Conservation (phyloP, 495 filamentous ascomycete species). For the Aspergillus sclerotioniger region DNA sequence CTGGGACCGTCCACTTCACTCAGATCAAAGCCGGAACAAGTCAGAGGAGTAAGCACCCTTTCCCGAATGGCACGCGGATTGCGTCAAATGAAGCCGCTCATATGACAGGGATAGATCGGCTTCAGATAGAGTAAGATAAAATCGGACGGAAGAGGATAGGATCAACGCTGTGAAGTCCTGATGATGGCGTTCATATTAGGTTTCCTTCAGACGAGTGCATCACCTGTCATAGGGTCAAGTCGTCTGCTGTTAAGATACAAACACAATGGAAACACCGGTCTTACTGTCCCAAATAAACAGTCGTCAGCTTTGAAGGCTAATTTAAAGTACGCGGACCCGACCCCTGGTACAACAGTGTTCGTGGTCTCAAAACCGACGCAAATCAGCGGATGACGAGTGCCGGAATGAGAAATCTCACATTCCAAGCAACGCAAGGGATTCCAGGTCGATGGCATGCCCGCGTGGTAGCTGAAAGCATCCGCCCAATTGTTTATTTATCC, state of each 20-base stretch:
- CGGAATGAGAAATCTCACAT: background rate
- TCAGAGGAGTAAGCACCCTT: background rate
- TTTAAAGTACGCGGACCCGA: background rate
- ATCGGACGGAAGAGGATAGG: background rate
- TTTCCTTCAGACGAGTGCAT: background rate
- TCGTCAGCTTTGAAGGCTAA: background rate
- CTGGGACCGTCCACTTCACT: background rate
- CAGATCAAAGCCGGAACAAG: background rate
- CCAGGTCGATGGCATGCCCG: background rate
- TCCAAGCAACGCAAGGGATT: background rate
- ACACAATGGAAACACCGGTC: background rate
- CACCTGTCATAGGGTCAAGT: background rate
- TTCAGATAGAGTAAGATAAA: background rate
- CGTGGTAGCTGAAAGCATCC: background rate
- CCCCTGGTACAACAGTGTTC: background rate
- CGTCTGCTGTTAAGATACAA: background rate
- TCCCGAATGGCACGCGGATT: background rate
- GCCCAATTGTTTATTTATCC: background rate
- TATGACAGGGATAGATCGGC: background rate
- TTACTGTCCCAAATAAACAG: background rate
- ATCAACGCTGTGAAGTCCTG: background rate
- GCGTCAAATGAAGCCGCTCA: background rate
- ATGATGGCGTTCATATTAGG: background rate
- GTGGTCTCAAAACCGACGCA: background rate
- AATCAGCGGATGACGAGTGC: background rate